Evolutionary conservation across 306 rosid genomes (phyloP).

Genomic region (Alnus rubra): DNA sequence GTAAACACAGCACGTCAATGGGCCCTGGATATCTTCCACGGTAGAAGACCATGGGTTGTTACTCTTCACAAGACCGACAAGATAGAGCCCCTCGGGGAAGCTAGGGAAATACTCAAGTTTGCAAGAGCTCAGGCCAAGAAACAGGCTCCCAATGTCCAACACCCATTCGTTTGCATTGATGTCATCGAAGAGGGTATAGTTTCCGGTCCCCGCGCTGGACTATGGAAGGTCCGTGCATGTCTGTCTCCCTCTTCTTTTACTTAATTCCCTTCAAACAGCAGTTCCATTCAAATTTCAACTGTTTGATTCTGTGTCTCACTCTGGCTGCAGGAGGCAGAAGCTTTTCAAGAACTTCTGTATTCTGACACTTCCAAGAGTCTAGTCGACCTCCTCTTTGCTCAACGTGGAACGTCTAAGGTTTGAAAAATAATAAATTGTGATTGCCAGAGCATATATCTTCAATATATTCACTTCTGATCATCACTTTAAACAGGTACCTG

Average conservation of each 20-base stretch:
- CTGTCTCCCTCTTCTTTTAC: slow-evolving; percentile 25
- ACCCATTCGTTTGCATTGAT: slow-evolving; percentile 87
- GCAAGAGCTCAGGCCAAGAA: slow-evolving; percentile 69
- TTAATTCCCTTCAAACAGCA: slow-evolving; percentile 7
- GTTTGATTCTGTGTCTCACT: no score
- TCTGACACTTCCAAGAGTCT: slow-evolving; percentile 78
- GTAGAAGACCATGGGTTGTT: slow-evolving; percentile 76
- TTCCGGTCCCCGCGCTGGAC: slow-evolving; percentile 84
- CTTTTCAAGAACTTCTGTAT: slow-evolving; percentile 55
- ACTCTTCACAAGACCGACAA: slow-evolving; percentile 85
- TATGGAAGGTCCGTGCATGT: slow-evolving; percentile 65
- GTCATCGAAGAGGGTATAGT: slow-evolving; percentile 80
- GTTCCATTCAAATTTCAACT: background rate
- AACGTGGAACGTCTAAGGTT: slow-evolving; percentile 91
- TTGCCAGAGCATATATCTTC: background rate
- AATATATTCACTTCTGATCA: background rate
- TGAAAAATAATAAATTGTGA: slow-evolving; percentile 21
- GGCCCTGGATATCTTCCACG: slow-evolving; percentile 65
- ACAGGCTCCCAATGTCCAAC: slow-evolving; percentile 81
- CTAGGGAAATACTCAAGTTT: slow-evolving; percentile 76
- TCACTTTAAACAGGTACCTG: slow-evolving; percentile 66
- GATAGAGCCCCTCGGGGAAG: slow-evolving; percentile 82
- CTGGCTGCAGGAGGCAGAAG: slow-evolving; percentile 66
- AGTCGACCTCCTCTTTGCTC: slow-evolving; percentile 82
- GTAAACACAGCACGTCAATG: slow-evolving; percentile 71